Evolutionary conservation across 2,329 filamentous ascomycete species (phyloP).

Genomic region (Colletotrichum viniferum): DNA sequence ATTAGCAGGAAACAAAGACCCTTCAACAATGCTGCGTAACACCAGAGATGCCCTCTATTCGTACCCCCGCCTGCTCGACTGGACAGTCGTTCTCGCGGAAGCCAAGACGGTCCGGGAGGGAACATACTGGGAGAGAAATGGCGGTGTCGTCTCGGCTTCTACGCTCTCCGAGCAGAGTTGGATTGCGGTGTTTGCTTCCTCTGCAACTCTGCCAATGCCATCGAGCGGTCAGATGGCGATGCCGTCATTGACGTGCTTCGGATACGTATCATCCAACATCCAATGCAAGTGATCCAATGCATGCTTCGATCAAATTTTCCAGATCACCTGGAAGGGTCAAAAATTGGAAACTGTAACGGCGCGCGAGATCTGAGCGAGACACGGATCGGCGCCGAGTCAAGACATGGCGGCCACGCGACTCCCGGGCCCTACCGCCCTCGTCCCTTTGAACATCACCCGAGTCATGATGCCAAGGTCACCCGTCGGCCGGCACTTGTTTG

Average conservation of each 20-base stretch:
- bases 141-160: not conserved
- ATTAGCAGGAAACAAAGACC: not conserved
- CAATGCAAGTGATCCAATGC: not conserved
- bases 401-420: conserved; percentile 10
- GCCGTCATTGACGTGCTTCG: not conserved
- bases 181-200: not conserved
- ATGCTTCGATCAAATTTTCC: not conserved
- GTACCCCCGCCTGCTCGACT: not conserved
- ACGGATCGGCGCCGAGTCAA: conserved; percentile 16
- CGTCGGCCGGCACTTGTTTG: not conserved
- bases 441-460: not conserved
- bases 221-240: not conserved
- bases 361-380: conserved; percentile 3
- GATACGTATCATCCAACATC: not conserved
- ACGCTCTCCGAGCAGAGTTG: not conserved
- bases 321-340: conserved; percentile 7
- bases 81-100: not conserved
- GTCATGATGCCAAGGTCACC: conserved; percentile 13
- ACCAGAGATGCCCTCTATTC: not conserved
- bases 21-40: not conserved
- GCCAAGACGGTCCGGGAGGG: not conserved
- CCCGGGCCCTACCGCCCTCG: not conserved
- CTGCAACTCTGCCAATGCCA: not conserved
- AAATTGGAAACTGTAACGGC: not conserved
- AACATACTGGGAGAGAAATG: not conserved